Evolutionary conservation across 1,284 basidiomycete species (phyloP).

Genomic region (Cryptococcus amylolentus): DNA sequence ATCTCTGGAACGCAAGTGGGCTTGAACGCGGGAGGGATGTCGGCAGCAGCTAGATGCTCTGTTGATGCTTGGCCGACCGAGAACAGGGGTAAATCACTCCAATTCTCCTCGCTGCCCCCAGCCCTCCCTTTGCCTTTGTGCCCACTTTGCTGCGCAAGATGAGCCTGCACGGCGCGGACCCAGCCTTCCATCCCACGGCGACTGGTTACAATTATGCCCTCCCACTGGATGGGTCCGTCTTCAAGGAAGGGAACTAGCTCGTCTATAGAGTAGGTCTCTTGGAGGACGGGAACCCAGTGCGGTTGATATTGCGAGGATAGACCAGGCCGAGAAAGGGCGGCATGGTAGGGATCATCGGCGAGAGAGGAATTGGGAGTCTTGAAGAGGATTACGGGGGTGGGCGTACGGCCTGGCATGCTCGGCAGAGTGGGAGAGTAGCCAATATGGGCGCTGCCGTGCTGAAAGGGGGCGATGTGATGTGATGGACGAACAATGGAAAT

Average conservation of each 20-base stretch:
- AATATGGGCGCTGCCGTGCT: too few species aligned
- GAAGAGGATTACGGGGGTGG: slow-evolving; percentile 14
- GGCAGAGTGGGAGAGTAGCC: too few species aligned
- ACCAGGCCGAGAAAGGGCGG: not conserved
- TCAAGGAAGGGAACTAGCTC: not conserved
- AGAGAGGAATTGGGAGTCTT: slow-evolving; percentile 12
- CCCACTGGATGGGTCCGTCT: slow-evolving; percentile 2
- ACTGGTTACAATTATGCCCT: slow-evolving; percentile 14
- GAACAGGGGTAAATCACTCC: slow-evolving; percentile 11
- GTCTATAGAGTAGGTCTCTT: slow-evolving; percentile 9
- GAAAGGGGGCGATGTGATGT: too few species aligned
- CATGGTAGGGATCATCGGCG: not conserved
- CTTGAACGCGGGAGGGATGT: slow-evolving; percentile 6
- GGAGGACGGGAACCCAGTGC: slow-evolving; percentile 8
- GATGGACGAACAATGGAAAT: too few species aligned
- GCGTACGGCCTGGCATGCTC: not conserved
- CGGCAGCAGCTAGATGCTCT: slow-evolving; percentile 4
- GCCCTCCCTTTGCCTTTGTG: not conserved
- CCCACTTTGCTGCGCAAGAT: slow-evolving; percentile 1
- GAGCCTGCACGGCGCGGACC: slow-evolving; percentile 7
- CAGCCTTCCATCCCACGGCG: slow-evolving; percentile 15
- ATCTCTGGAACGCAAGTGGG: not conserved
- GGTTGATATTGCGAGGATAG: slow-evolving; percentile 2
- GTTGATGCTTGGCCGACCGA: slow-evolving; percentile 11
- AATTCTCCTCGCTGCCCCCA: not conserved